Percentiles rank a stretch among this genome's conserved stretches.
Evolutionary conservation across 1,284 basidiomycete species (phyloP).

Genomic region (Naganishia cerealis): DNA sequence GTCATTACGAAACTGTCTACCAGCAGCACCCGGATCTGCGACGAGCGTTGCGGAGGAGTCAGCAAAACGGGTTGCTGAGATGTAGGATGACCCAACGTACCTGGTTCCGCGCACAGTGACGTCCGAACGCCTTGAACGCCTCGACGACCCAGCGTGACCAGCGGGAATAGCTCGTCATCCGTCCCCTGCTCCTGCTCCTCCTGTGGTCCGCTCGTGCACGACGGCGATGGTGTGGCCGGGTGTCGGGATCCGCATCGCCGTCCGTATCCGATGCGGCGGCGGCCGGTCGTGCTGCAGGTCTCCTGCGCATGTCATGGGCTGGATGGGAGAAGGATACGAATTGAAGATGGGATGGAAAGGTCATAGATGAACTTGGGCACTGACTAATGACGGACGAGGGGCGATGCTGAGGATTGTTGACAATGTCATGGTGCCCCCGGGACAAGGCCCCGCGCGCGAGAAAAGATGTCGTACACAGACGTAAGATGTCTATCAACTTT

Average conservation of each 20-base stretch:
- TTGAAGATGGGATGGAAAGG: too few species aligned
- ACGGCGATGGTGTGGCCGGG: too few species aligned
- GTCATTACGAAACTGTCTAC: conserved; percentile 93
- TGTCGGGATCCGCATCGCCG: too few species aligned
- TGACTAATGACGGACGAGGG: too few species aligned
- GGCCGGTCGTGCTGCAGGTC: too few species aligned
- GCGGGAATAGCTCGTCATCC: background rate
- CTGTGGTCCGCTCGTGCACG: background rate
- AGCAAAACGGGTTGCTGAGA: background rate
- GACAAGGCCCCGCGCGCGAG: background rate
- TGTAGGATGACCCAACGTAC: conserved; percentile 36
- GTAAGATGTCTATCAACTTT: background rate
- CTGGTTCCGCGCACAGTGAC: conserved; percentile 54
- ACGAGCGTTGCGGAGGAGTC: conserved; percentile 41
- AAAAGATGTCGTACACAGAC: background rate
- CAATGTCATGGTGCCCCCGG: background rate
- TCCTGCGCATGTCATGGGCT: too few species aligned
- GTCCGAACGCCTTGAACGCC: conserved; percentile 50
- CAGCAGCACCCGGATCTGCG: conserved; percentile 89
- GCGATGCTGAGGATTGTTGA: too few species aligned
- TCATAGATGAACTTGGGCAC: too few species aligned
- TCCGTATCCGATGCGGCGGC: too few species aligned
- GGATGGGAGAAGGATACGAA: too few species aligned
- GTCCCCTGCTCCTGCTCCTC: background rate
- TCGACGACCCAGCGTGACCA: conserved; percentile 40